Base-by-base conservation (phyloP, 83 land plant species). In the Diphasiastrum complanatum region DNA sequence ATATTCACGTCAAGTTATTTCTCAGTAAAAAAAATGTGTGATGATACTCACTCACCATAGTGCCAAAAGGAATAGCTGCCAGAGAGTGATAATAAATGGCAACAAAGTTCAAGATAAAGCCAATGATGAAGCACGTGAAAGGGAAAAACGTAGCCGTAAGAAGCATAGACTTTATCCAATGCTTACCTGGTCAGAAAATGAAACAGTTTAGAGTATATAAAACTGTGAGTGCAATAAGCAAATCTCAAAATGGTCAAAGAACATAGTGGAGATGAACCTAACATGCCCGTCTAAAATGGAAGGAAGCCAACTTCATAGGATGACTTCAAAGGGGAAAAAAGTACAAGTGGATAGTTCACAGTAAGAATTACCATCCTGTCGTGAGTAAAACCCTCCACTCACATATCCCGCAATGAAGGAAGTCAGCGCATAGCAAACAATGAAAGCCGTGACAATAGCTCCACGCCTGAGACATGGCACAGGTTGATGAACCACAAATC, bases 31-130 rank as follows among this genome's bases (percentile, higher is more conserved):
- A 59, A 38, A 27, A 59, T 23, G 5, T 3, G 5, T 34, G 16
- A 59, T 16, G 5, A 59, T 45, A 10, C 19, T 18, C 28, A 10
- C 24, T 26, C 50, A 72, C 75, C 75, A 73, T 73, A 29, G 76
- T 73, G 24, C 76, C 76, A 68, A 73, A 73, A 20, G 76, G 76
- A 52, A 73, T 73, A 33, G 76, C 76, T 47, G 75, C 75, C 41
- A 73, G 38, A 35, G 76, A 73, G 33, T 51, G 51, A 23, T 73
- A 68, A 26, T 50, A 61, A 5, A 73, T 73, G 11, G 76, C 76
- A 22, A 73, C 74, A 47, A 61, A 34, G 46, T 73, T 73, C 50
- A 73, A 26, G 1, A 52, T 26, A 33, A 73, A 68, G n/a, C 76
- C 76, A 61, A 73, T 73, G 56, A 74, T 66, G 68, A 73, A 73